Conservation (phyloP, 2,329 filamentous ascomycete species). For the Sporothrix dimorphospora region DNA sequence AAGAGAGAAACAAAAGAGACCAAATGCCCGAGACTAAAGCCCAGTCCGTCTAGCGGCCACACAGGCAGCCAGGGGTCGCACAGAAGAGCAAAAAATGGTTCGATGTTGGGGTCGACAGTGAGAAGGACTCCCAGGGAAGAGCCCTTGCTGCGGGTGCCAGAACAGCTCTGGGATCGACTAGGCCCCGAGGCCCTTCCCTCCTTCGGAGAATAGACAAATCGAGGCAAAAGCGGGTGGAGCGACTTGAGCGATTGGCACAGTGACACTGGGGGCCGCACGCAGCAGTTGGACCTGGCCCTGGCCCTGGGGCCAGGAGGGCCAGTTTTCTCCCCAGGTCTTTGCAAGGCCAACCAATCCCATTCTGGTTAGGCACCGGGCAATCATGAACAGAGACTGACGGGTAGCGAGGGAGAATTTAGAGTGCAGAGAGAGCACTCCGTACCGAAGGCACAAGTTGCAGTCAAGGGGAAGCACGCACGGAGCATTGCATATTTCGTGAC, state of each 20-base stretch:
- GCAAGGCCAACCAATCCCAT: background rate
- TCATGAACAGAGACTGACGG: background rate
- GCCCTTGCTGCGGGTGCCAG: background rate
- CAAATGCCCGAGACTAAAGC: background rate
- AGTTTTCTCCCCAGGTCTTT: background rate
- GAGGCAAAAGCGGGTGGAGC: too few species aligned
- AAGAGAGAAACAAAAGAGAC: background rate
- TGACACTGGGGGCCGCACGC: too few species aligned
- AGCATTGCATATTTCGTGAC: background rate
- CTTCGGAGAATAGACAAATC: slow-evolving; percentile 22
- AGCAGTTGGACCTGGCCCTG: background rate
- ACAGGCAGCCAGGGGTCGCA: background rate
- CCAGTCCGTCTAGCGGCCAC: background rate
- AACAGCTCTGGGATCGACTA: slow-evolving; percentile 23
- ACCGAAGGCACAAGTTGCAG: background rate
- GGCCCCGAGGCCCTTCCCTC: background rate
- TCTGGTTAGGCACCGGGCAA: background rate
- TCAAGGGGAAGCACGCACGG: background rate
- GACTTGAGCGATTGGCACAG: background rate
- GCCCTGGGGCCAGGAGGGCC: background rate
- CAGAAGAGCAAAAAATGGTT: background rate
- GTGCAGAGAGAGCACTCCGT: too few species aligned
- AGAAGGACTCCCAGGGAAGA: background rate
- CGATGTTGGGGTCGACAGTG: background rate
- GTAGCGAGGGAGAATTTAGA: background rate